Conservation (phyloP, 1,284 basidiomycete species). For the Ganoderma resinaceum region DNA sequence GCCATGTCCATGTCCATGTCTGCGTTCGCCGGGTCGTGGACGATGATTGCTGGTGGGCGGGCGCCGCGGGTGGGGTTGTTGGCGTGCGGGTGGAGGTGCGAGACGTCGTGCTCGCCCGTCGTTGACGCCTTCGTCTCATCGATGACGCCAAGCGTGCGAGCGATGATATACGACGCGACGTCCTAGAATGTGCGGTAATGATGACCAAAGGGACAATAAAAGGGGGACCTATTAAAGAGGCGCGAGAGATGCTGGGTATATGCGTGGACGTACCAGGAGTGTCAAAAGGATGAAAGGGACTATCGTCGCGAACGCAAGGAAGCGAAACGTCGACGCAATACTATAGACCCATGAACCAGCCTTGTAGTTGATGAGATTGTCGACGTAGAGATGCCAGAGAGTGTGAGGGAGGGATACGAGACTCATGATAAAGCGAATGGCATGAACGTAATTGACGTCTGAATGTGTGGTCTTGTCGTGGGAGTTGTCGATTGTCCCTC, state of each 20-base stretch:
- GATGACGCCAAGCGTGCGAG: slow-evolving; percentile 79
- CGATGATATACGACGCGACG: slow-evolving; percentile 81
- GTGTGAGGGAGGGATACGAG: slow-evolving; percentile 40
- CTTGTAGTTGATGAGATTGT: slow-evolving; percentile 67
- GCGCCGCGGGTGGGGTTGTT: background rate
- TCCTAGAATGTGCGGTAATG: slow-evolving; percentile 53
- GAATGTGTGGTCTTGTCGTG: background rate
- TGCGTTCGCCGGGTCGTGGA: slow-evolving; percentile 21
- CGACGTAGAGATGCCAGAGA: slow-evolving; percentile 65
- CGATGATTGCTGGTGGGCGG: slow-evolving; percentile 33
- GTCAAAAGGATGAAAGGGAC: slow-evolving; percentile 71
- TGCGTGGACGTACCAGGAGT: slow-evolving; percentile 56
- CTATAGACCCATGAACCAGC: slow-evolving; percentile 71
- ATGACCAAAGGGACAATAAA: background rate
- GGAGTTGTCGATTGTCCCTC: background rate
- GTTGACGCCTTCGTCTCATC: slow-evolving; percentile 76
- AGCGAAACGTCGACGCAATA: slow-evolving; percentile 67
- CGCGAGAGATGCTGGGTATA: background rate
- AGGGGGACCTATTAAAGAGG: background rate
- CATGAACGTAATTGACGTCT: background rate
- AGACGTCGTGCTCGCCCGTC: slow-evolving; percentile 38
- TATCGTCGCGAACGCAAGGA: slow-evolving; percentile 67
- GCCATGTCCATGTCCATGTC: slow-evolving; percentile 11
- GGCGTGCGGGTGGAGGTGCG: background rate
- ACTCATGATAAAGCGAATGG: slow-evolving; percentile 6